A percentile compares a stretch with the other conserved stretches of the same genome.
Conservation (phyloP, 768 basidiomycete genomes). For the Tricholoma hemisulphureum region DNA sequence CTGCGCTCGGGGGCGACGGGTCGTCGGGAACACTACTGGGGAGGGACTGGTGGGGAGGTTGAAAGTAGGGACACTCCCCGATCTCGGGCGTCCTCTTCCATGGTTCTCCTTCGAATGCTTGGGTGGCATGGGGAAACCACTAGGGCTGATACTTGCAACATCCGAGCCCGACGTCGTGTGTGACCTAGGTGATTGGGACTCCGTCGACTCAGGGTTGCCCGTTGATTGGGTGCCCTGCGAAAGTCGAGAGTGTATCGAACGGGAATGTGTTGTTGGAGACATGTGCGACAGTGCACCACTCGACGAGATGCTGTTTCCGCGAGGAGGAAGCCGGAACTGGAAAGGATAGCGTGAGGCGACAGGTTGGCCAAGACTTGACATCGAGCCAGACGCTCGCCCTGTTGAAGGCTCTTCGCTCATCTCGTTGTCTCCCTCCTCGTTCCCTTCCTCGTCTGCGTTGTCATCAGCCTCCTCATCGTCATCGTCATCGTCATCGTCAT, state of each 20-base stretch:
- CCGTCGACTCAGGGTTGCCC: slow-evolving; percentile 59
- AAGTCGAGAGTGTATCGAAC: slow-evolving; percentile 36
- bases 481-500: slow-evolving; percentile 29
- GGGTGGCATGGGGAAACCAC: slow-evolving; percentile 44
- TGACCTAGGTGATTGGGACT: slow-evolving; percentile 52
- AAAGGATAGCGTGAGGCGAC: slow-evolving; percentile 70
- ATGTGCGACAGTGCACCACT: slow-evolving; percentile 37
- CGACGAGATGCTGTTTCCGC: slow-evolving; percentile 43
- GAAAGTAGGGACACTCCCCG: slow-evolving; percentile 35
- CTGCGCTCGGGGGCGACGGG: slow-evolving; percentile 16
- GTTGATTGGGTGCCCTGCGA: slow-evolving; percentile 57
- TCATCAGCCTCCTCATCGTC: slow-evolving; percentile 25
- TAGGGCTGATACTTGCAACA: slow-evolving; percentile 34
- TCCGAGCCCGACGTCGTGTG: slow-evolving; percentile 34
- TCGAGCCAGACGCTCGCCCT: slow-evolving; percentile 71
- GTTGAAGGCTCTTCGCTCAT: slow-evolving; percentile 54
- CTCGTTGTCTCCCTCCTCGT: slow-evolving; percentile 39
- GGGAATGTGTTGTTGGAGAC: slow-evolving; percentile 30
- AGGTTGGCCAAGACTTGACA: slow-evolving; percentile 83
- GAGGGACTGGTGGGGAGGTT: slow-evolving; percentile 14
- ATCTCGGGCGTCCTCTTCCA: slow-evolving; percentile 27
- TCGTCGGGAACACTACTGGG: slow-evolving; percentile 29
- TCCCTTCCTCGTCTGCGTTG: slow-evolving; percentile 27
- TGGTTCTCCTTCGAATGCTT: slow-evolving; percentile 35
- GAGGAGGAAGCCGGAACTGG: slow-evolving; percentile 54